Conservation (phyloP, 2,329 filamentous ascomycete species). For the Pseudogymnoascus sp. region DNA sequence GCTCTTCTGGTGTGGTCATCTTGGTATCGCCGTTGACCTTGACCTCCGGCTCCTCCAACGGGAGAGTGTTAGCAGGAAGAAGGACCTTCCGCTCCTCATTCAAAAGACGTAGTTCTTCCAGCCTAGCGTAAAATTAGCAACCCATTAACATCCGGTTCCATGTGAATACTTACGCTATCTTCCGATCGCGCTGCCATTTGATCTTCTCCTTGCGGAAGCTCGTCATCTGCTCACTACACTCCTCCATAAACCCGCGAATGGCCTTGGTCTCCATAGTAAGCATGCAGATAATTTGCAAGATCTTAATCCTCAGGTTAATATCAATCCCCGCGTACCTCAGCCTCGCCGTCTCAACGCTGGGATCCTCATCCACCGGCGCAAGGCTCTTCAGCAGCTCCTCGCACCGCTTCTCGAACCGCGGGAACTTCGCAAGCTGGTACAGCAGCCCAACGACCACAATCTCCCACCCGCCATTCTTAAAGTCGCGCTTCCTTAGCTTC, state of each 20-base stretch:
- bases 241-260: slow-evolving; percentile 80
- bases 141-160: not conserved
- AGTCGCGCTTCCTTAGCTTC: slow-evolving; percentile 73
- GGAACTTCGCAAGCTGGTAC: slow-evolving; percentile 73
- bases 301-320: slow-evolving; percentile 72
- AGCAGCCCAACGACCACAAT: slow-evolving; percentile 80
- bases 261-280: slow-evolving; percentile 80
- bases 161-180: slow-evolving; percentile 47
- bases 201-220: slow-evolving; percentile 93
- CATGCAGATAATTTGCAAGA: slow-evolving; percentile 78
- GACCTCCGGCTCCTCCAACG: slow-evolving; percentile 47
- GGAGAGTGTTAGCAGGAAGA: slow-evolving; percentile 63
- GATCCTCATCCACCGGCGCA: slow-evolving; percentile 69
- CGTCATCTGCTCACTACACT: slow-evolving; percentile 91
- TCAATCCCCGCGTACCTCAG: slow-evolving; percentile 69
- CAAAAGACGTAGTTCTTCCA: slow-evolving; percentile 62
- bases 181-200: slow-evolving; percentile 74
- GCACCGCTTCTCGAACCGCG: slow-evolving; percentile 61
- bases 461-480: slow-evolving; percentile 85
- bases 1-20: slow-evolving; percentile 57
- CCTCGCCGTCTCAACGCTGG: slow-evolving; percentile 66
- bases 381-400: slow-evolving; percentile 73
- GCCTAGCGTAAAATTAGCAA: slow-evolving; percentile 38
- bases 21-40: slow-evolving; percentile 49
- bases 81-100: slow-evolving; percentile 68